A percentile compares a stretch with the other conserved stretches of the same genome.
phyloP scores from a whole-genome alignment of 176 grass and related monocot genomes.

The Oryza glaberrima region DNA sequence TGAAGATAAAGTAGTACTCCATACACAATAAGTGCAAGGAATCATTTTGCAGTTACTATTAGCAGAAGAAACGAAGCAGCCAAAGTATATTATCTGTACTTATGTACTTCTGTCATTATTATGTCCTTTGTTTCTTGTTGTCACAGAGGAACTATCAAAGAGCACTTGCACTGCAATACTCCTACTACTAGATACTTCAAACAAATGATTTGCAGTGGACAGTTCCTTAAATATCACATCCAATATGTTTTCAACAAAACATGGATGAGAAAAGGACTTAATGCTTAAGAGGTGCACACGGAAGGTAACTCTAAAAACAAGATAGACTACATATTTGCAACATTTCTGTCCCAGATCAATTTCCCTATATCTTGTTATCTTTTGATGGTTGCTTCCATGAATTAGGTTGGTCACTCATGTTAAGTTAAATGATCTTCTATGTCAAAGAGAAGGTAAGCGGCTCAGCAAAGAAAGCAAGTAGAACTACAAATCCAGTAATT shows the following conservation, averaged over 20 bases:
- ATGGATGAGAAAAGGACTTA: slow-evolving; percentile 4
- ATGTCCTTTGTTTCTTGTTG: slow-evolving; percentile 29
- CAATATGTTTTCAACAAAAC: slow-evolving; percentile 11
- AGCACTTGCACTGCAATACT: slow-evolving; percentile 8
- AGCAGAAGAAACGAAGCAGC: neutral
- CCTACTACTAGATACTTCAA: neutral
- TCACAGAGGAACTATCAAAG: slow-evolving; percentile 29
- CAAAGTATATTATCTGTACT: slow-evolving; percentile 2
- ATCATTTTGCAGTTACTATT: neutral
- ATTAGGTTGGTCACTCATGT: neutral
- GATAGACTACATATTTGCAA: neutral
- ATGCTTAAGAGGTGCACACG: neutral
- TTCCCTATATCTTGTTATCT: neutral
- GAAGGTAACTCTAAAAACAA: slow-evolving; percentile 2
- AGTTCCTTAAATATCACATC: slow-evolving; percentile 38
- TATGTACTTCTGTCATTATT: slow-evolving; percentile 15
- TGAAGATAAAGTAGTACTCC: neutral
- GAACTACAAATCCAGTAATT: neutral
- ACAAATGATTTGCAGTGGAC: slow-evolving; percentile 15
- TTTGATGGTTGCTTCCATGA: neutral
- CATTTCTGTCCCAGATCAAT: neutral
- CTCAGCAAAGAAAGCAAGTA: neutral
- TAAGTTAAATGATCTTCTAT: slow-evolving; percentile 8
- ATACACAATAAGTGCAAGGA: neutral
- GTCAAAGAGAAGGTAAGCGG: neutral